Evolutionary conservation across 2,329 filamentous ascomycete genomes (phyloP), one percentile per base, ranked within the genome.

Genomic region (Alternaria metachromatica): DNA sequence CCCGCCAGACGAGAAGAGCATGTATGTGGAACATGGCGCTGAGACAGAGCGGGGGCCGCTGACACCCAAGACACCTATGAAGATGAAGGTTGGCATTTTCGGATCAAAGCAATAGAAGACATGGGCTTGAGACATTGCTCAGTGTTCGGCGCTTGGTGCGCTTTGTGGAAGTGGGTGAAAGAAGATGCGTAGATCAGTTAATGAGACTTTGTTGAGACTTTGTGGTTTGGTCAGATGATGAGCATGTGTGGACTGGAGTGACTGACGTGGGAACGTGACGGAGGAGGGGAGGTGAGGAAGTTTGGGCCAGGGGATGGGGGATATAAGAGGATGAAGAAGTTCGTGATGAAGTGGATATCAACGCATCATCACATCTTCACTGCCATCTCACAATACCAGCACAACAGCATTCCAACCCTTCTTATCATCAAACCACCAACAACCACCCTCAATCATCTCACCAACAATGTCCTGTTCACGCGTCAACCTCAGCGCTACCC

Each of bases 41-140:
- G 49, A 21, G 9, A 43, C 20, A 28, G 56, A 46, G 30, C 58
- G 44, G 20, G 28, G 33, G 13, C 44, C 55, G 2, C 21, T 58
- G 9, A 51, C 55, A 18, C 55, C 55, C 9, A 59, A 46, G n/a
- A 63, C 30, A 12, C 45, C 55, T 46, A 44, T 48, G 26, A 50
- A 57, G 50, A 43, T 59, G 21, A 65, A 63, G 15, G 46, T 65
- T 18, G 55, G 55, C 23, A 55, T 63, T 9, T 63, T 65, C 15
- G 63, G 63, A 5, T 54, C 55, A 15, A 26, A 33, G 49, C 33
- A 33, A 18, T 20, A 26, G 13, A 26, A 51, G 28, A 51, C 49
- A 51, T 15, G 8, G 18, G 28, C 10, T 37, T 23, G 0, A 51
- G 49, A 37, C 18, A 37, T 33, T 33, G 26, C 12, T 37, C 28